Base-by-base conservation (phyloP, 345 rosid genomes). In the Cochlearia excelsa region DNA sequence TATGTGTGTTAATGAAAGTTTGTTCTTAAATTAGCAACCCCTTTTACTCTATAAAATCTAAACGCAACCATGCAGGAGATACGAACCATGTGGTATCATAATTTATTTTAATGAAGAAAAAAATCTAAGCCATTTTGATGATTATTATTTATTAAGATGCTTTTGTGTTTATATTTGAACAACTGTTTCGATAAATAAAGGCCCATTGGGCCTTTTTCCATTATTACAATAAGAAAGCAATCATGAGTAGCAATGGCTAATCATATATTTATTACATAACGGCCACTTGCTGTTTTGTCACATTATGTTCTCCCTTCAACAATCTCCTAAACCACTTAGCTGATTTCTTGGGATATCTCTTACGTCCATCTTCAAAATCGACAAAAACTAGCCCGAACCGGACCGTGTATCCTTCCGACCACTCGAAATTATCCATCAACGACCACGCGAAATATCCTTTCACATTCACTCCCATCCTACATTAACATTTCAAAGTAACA, bases 401-500 rank as follows among this genome's bases (percentile, higher is more conserved):
- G 40, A 37, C 40, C 7, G 40, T 37, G 40, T 37, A 37, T 37
- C 40, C 40, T 37, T 37, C 40, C 7, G 40, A 3, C 40, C 40
- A 37, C 7, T 37, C 40, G 40, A 3, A 37, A 5, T 37, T 37
- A 37, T 37, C 43, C 10, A 39, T 7, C n/a, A 39, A 39, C n/a
- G 43, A 39, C 43, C 43, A 39, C n/a, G 43, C 43, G 7, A 67
- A 73, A 30, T 61, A 79, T 42, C 80, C 83, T 30, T 68, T 76
- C 16, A 76, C 79, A 30, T 71, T 66, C 47, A 46, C 79, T 1
- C 83, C 83, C 4, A 54, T 52, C 75, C 70, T 71, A 52, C 56
- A 65, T 45, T 58, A 16, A 16, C 23, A 16, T 16, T 16, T 16
- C 23, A 16, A 16, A 16, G 23, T 16, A 16, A 16, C 23, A 16